Evolutionary conservation across 2,329 filamentous ascomycete genomes (phyloP), one percentile per base, ranked within the genome.

Genomic region (Trichophyton benhamiae): DNA sequence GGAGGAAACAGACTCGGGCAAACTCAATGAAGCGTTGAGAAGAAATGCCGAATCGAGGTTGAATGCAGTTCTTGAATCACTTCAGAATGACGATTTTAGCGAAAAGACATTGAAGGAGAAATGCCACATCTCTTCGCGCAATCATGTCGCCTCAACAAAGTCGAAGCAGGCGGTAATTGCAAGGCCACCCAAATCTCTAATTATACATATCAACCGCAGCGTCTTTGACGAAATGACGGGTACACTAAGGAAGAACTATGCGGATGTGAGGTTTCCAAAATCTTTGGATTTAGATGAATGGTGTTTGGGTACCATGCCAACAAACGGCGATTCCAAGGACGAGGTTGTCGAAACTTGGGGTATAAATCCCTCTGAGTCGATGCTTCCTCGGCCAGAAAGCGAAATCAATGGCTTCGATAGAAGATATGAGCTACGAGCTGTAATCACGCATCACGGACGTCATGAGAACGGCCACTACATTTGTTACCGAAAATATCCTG

Each of bases 381-480:
- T 95, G 87, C 81, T 94, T 17, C 80, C 85, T 0, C 82, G 82
- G 3, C 74, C 77, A 7, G 84, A 82, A 1, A 80, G 77, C 63
- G 75, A 83, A 7, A 76, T 76, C 0, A 83, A 84, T 2, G 80
- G 63, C 33, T 63, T 67, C 46, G 72, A 66, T 60, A 70, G 65
- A 60, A 68, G 86, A 1, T 97, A 95, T 71, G 84, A 89, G 69
- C 78, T 97, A 15, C 83, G 87, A 60, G 90, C 91, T 33, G 88
- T 92, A 0, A 83, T 97, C 8, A 94, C 90, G 0, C 94, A 97
- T 71, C 89, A 88, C 64, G 94, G 94, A 3, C 82, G 88, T 36
- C 94, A 97, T 72, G 91, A 96, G 64, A 96, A 95, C 68, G 94
- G 94, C 0, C 94, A 99, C 75, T 97, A 99, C 68, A 85, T 96